phyloP scores from a whole-genome alignment of 2,329 filamentous ascomycete species.

The Alternaria arbusti region DNA sequence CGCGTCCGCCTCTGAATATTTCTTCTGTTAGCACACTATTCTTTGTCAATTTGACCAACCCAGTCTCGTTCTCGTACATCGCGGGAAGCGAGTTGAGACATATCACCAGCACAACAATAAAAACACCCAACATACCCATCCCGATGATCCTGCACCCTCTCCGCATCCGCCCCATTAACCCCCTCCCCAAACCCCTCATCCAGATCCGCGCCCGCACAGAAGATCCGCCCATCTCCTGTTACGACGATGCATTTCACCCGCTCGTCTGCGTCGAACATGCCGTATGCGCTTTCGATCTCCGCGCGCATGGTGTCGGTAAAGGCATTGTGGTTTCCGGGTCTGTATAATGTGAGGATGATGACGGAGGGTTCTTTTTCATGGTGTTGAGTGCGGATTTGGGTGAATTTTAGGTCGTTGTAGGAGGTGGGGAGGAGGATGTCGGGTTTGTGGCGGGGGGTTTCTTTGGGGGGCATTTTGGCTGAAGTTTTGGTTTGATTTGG shows the following conservation, averaged over 20 bases:
- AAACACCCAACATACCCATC: slow-evolving; percentile 53
- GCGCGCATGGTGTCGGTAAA: slow-evolving; percentile 70
- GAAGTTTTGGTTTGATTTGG: not conserved
- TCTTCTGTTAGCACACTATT: not conserved
- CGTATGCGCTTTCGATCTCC: slow-evolving; percentile 64
- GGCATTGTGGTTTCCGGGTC: slow-evolving; percentile 71
- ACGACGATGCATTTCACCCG: slow-evolving; percentile 62
- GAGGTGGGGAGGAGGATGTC: slow-evolving; percentile 41
- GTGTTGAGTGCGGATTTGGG: slow-evolving; percentile 52
- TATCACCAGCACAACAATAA: not conserved
- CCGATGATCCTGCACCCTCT: slow-evolving; percentile 57
- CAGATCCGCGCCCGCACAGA: slow-evolving; percentile 65
- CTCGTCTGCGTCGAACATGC: slow-evolving; percentile 60
- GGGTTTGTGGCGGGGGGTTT: slow-evolving; percentile 27
- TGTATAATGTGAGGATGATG: slow-evolving; percentile 68
- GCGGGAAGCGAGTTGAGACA: not conserved
- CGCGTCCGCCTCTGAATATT: slow-evolving; percentile 50
- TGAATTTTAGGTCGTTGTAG: slow-evolving; percentile 51
- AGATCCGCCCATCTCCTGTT: slow-evolving; percentile 60
- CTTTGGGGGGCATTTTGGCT: not conserved
- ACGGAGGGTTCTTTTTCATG: slow-evolving; percentile 58
- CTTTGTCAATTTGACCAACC: not conserved
- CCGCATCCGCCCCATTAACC: slow-evolving; percentile 50
- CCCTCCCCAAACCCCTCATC: slow-evolving; percentile 58
- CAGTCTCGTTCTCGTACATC: not conserved